A percentile compares a stretch with the other conserved stretches of the same genome.
Conservation (phyloP, 495 filamentous ascomycete genomes). For the Acidiella bohemica region DNA sequence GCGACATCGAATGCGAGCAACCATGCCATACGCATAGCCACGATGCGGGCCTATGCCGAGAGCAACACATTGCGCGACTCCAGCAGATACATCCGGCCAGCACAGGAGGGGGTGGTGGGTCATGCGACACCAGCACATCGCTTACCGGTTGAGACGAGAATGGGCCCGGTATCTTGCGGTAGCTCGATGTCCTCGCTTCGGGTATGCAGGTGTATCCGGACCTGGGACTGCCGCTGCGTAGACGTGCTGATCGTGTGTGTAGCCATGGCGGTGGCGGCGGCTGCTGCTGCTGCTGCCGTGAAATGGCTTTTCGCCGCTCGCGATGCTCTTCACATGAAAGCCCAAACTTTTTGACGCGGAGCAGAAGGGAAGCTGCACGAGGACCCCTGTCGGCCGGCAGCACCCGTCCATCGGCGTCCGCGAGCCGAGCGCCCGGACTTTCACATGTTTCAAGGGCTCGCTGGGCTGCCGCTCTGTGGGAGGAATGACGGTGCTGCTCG, state of each 20-base stretch:
- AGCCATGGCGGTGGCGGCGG: neutral
- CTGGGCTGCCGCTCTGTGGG: too few species aligned
- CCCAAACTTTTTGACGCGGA: too few species aligned
- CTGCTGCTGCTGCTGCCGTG: neutral
- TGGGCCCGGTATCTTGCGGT: slow-evolving; percentile 46
- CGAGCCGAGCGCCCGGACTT: neutral
- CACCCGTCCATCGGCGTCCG: neutral
- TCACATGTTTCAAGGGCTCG: slow-evolving; percentile 1
- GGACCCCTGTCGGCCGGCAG: too few species aligned
- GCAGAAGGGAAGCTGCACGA: too few species aligned
- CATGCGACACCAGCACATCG: neutral
- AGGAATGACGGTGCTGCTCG: too few species aligned
- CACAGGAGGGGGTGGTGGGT: neutral
- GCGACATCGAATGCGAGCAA: too few species aligned
- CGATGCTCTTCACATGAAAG: slow-evolving; percentile 7
- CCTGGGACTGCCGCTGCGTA: slow-evolving; percentile 28
- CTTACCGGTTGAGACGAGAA: slow-evolving; percentile 53
- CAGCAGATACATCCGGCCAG: neutral
- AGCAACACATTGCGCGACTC: too few species aligned
- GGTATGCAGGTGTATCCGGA: slow-evolving; percentile 48
- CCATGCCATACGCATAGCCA: too few species aligned
- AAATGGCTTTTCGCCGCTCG: neutral
- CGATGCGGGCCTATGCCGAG: too few species aligned
- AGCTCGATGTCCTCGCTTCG: slow-evolving; percentile 46
- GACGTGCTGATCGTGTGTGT: neutral